Evolutionary conservation across 495 filamentous ascomycete species (phyloP).

Genomic region (Sphaerosporella brunnea): DNA sequence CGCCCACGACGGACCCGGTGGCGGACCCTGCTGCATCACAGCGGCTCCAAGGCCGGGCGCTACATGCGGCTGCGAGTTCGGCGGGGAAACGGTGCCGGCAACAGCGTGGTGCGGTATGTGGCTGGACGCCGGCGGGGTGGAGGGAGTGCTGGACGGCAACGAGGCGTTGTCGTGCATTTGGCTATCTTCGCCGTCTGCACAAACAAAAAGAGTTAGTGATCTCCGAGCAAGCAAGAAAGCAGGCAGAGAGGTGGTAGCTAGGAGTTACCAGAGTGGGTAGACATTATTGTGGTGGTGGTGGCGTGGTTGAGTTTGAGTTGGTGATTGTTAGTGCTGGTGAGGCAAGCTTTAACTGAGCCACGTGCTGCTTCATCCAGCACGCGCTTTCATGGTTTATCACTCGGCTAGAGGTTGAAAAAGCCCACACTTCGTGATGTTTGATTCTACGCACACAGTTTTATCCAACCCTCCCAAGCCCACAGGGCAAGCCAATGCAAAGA

Average conservation of each 20-base stretch:
- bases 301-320: background rate
- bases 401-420: too few species aligned
- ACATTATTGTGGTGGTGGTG: background rate
- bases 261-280: background rate
- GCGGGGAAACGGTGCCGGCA: background rate
- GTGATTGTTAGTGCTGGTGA: background rate
- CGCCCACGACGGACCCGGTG: constrained; percentile 12
- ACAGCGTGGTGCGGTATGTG: constrained; percentile 8
- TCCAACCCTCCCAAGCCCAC: too few species aligned
- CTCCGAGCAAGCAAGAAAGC: background rate
- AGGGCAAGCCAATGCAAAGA: background rate
- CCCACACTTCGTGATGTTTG: too few species aligned
- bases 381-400: too few species aligned
- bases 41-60: too few species aligned
- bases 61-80: too few species aligned
- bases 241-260: background rate
- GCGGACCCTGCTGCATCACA: constrained; percentile 1
- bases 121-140: constrained; percentile 7
- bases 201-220: background rate
- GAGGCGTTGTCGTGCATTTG: constrained; percentile 15
- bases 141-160: constrained; percentile 9
- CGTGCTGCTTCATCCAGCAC: too few species aligned
- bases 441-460: too few species aligned
- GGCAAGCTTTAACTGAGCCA: too few species aligned
- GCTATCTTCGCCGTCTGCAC: constrained; percentile 12